phyloP scores from a whole-genome alignment of 2,329 filamentous ascomycete genomes.

The Cytospora schulzeri region DNA sequence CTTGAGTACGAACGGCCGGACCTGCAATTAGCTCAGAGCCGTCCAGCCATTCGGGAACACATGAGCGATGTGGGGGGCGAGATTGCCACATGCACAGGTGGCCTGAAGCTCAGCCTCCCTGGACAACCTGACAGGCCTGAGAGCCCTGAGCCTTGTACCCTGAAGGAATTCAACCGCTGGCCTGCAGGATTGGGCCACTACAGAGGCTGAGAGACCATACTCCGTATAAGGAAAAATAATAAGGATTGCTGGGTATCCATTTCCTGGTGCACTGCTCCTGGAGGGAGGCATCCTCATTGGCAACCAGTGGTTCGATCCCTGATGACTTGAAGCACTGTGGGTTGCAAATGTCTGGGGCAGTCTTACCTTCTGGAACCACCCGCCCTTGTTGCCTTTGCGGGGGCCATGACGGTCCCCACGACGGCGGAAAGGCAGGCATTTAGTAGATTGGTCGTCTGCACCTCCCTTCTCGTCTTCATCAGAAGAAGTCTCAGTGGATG shows the following conservation, averaged over 20 bases:
- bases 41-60: neutral
- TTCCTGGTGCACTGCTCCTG: neutral
- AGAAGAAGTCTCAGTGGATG: neutral
- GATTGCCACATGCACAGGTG: conserved; percentile 18
- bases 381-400: conserved; percentile 12
- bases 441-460: neutral
- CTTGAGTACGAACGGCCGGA: conserved; percentile 2
- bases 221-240: neutral
- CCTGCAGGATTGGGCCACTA: conserved; percentile 7
- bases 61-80: neutral
- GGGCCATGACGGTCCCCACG: neutral
- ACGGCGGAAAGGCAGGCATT: conserved; percentile 7
- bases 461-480: neutral
- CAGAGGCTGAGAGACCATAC: neutral
- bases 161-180: conserved; percentile 4
- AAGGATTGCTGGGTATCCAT: conserved; percentile 3
- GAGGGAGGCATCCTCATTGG: conserved; percentile 4
- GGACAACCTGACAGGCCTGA: conserved; percentile 15
- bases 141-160: neutral
- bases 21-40: conserved; percentile 15
- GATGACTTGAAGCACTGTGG: neutral
- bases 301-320: conserved; percentile 15
- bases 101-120: conserved; percentile 14
- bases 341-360: conserved; percentile 8
- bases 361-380: conserved; percentile 21